Evolutionary conservation across 73 alveolate species (phyloP).

Genomic region (Paramecium octaurelia): DNA sequence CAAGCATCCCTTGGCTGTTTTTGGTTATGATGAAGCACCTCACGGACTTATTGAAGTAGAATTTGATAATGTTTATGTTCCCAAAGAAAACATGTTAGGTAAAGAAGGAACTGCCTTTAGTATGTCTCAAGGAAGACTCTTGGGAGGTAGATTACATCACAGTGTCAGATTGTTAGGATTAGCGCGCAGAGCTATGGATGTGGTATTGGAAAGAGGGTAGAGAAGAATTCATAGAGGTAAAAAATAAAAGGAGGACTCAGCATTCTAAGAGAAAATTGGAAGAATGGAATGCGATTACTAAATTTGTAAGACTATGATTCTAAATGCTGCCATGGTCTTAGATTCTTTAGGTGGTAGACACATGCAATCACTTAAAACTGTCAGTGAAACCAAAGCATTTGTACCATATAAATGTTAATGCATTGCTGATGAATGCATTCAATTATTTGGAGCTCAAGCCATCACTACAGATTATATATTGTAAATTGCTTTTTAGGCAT

Average conservation of each 20-base stretch:
- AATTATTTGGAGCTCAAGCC: not conserved
- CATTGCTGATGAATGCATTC: not conserved
- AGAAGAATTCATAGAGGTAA: not conserved
- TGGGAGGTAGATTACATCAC: not conserved
- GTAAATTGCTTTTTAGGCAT: not conserved
- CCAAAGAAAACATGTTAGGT: constrained; percentile 10
- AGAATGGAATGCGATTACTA: not conserved
- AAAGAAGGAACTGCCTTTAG: not conserved
- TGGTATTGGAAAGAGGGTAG: not conserved
- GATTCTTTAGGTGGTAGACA: not conserved
- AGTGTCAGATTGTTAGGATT: not conserved
- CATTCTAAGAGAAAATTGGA: not conserved
- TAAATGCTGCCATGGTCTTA: constrained; percentile 10
- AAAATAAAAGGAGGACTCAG: not conserved
- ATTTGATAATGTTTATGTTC: not conserved
- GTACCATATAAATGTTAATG: not conserved
- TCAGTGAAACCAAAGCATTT: not conserved
- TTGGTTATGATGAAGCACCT: not conserved
- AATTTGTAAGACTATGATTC: not conserved
- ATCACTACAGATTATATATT: not conserved
- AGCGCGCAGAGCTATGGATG: not conserved
- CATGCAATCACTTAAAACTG: not conserved
- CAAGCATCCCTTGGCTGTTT: not conserved
- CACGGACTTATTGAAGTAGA: not conserved
- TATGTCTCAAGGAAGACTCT: not conserved